Evolutionary conservation across 1,139 yeast species (phyloP).

Genomic region (Suhomyces terraborum): DNA sequence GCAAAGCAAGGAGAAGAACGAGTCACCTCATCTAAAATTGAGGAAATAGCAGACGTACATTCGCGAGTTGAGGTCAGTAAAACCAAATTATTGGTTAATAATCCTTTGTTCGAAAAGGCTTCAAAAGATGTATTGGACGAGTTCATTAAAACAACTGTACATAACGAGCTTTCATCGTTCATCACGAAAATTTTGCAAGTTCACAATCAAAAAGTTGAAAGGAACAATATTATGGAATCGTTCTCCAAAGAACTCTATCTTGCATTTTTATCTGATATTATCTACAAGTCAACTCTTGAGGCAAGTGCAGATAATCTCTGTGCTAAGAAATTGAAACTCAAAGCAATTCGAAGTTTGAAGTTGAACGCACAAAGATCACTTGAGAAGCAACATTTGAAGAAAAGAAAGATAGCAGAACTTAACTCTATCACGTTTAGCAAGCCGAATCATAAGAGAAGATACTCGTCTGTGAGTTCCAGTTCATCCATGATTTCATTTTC

Average conservation of each 20-base stretch:
- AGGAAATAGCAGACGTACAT: constrained; percentile 11
- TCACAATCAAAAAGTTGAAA: constrained; percentile 26
- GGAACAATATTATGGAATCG: constrained; percentile 33
- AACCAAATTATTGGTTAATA: constrained; percentile 21
- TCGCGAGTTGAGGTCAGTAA: constrained; percentile 6
- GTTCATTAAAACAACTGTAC: constrained; percentile 34
- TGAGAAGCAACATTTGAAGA: constrained; percentile 25
- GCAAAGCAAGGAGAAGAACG: neutral
- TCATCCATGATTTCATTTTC: constrained; percentile 11
- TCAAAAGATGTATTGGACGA: constrained; percentile 28
- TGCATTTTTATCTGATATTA: constrained; percentile 62
- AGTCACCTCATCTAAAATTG: neutral
- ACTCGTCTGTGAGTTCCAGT: constrained; percentile 18
- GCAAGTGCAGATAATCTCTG: constrained; percentile 41
- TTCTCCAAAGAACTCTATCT: constrained; percentile 52
- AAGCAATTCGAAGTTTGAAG: constrained; percentile 27
- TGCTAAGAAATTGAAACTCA: constrained; percentile 26
- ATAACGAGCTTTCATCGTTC: constrained; percentile 30
- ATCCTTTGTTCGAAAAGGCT: constrained; percentile 23
- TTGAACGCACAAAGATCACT: constrained; percentile 28
- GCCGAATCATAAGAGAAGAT: constrained; percentile 27
- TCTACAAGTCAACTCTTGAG: constrained; percentile 45
- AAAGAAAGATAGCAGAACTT: constrained; percentile 47
- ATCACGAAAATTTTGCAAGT: constrained; percentile 28
- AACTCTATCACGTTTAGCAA: constrained; percentile 34